Conservation (phyloP, 331 rosid species). For the Pyrus hybrid region DNA sequence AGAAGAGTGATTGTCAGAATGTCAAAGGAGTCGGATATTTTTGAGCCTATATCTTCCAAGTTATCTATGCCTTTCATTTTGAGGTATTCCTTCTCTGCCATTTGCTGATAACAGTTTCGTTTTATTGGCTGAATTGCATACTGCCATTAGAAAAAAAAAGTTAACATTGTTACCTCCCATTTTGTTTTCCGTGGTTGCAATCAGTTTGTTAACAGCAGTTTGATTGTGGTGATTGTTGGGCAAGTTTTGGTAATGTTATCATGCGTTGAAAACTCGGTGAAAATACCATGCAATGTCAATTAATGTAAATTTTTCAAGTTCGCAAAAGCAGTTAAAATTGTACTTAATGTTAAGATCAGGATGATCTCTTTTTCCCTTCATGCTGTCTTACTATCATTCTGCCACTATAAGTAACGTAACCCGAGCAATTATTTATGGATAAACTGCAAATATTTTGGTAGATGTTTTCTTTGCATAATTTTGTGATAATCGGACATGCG, state of each 20-base stretch:
- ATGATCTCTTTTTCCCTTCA: background rate
- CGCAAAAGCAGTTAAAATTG: background rate
- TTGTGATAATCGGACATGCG: no score
- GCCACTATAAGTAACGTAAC: no score
- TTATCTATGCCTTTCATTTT: constrained; percentile 48
- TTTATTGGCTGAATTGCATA: no score
- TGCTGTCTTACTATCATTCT: no score
- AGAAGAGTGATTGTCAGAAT: constrained; percentile 76
- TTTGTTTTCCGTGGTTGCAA: background rate
- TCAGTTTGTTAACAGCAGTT: background rate
- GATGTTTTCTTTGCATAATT: no score
- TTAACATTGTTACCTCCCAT: background rate
- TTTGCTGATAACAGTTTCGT: background rate
- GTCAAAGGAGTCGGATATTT: constrained; percentile 53
- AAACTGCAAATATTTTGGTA: no score
- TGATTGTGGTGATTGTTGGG: background rate
- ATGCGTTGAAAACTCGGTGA: background rate
- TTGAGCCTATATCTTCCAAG: constrained; percentile 49
- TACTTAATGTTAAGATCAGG: background rate
- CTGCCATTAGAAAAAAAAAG: no score
- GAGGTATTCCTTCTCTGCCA: constrained; percentile 33
- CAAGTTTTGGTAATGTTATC: background rate
- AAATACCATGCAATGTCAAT: background rate
- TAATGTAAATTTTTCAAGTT: no score
- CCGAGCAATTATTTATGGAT: no score